phyloP scores from a whole-genome alignment of 768 basidiomycete species.

The Leccinum aurantiacum region DNA sequence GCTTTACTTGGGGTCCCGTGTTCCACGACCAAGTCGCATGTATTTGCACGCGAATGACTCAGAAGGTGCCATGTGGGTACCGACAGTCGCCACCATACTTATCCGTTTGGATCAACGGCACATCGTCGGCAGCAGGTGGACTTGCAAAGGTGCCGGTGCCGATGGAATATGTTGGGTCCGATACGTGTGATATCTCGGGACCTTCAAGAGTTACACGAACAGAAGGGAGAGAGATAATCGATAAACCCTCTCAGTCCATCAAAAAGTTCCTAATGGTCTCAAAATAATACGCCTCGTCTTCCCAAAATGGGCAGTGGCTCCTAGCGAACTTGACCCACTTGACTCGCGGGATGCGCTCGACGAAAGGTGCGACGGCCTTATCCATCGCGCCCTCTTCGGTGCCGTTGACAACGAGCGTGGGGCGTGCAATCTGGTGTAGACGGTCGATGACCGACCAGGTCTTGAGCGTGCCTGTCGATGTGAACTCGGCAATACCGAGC shows the following conservation, averaged over 20 bases:
- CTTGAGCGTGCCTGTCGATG: slow-evolving; percentile 39
- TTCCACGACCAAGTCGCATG: not conserved
- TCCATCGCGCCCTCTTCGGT: slow-evolving; percentile 38
- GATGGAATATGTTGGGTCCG: not conserved
- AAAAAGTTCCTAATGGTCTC: slow-evolving; percentile 16
- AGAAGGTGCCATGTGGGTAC: not conserved
- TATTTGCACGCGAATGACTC: not conserved
- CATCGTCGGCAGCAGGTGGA: not conserved
- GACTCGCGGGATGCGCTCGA: slow-evolving; percentile 31
- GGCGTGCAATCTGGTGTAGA: slow-evolving; percentile 38
- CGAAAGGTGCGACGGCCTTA: slow-evolving; percentile 31
- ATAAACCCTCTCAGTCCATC: slow-evolving; percentile 1
- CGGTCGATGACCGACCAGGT: slow-evolving; percentile 46
- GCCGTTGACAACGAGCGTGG: slow-evolving; percentile 40
- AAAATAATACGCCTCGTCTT: slow-evolving; percentile 26
- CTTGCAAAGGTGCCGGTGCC: not conserved
- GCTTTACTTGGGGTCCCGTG: not conserved
- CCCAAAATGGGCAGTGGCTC: slow-evolving; percentile 25
- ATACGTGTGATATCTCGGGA: not conserved
- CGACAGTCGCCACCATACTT: not conserved
- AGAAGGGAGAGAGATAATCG: not conserved
- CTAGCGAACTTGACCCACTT: slow-evolving; percentile 37
- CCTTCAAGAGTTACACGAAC: not conserved
- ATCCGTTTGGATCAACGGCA: not conserved
- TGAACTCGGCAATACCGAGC: slow-evolving; percentile 31